Conservation (phyloP, 371 early-diverging fungal genomes). For the Actinomortierella ambigua region DNA sequence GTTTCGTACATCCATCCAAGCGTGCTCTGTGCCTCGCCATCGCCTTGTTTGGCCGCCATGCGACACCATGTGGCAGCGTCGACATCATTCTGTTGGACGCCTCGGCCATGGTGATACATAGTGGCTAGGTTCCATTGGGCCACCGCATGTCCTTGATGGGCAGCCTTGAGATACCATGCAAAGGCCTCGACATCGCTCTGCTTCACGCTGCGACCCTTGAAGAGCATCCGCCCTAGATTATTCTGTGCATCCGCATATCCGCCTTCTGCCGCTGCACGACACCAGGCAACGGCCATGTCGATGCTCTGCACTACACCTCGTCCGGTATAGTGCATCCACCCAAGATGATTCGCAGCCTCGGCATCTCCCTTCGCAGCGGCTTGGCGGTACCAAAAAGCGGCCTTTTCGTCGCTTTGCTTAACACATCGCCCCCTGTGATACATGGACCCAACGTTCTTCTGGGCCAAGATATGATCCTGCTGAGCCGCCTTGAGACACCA, state of each 20-base stretch:
- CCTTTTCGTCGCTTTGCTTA: conserved; percentile 27
- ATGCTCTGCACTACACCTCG: conserved; percentile 74
- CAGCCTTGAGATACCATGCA: conserved; percentile 67
- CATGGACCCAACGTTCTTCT: no score
- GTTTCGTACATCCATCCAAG: conserved; percentile 85
- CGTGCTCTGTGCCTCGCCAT: conserved; percentile 75
- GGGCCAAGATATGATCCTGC: conserved; percentile 56
- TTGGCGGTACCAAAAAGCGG: conserved; percentile 70
- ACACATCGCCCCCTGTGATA: no score
- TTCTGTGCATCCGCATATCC: conserved; percentile 77
- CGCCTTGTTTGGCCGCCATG: conserved; percentile 75
- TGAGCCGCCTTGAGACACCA: conserved; percentile 78
- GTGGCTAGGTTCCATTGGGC: no score
- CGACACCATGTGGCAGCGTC: no score
- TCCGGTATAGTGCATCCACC: conserved; percentile 85
- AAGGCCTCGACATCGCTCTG: conserved; percentile 71
- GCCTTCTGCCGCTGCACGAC: conserved; percentile 74
- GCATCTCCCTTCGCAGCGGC: conserved; percentile 52
- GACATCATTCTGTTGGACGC: no score
- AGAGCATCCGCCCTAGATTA: conserved; percentile 83
- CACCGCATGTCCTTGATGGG: conserved; percentile 53
- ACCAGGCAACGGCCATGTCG: conserved; percentile 77
- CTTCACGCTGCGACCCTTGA: conserved; percentile 79
- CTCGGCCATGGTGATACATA: no score
- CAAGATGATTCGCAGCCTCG: conserved; percentile 65